A percentile compares a stretch with the other conserved stretches of the same genome.
These are phyloP conservation scores for Sphagnum fallax DNA, from an alignment of 228 moss, liverwort and hornwort species.

Conservation along the genomic window DNA sequence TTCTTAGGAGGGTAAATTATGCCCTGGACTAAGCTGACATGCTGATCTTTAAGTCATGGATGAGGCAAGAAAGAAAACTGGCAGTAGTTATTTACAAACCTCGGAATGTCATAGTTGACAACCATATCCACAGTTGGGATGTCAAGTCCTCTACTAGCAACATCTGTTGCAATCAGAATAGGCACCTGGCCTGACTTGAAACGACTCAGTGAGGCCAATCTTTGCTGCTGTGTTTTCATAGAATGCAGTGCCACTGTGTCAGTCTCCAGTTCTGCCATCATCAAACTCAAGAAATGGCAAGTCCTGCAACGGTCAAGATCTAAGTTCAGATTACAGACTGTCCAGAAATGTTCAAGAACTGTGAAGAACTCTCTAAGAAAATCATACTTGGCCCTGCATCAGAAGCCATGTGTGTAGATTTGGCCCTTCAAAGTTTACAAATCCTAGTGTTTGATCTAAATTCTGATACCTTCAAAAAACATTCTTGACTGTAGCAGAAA, in stretches of 20 bases:
- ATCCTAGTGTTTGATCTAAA: too few relatives aligned
- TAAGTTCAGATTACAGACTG: background rate
- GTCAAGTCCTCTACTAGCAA: constrained; percentile 98
- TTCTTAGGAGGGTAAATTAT: too few relatives aligned
- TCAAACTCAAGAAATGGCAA: constrained; percentile 80
- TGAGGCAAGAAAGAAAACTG: too few relatives aligned
- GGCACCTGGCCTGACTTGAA: constrained; percentile 89
- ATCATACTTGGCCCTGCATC: too few relatives aligned
- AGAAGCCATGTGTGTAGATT: too few relatives aligned
- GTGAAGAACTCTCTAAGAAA: too few relatives aligned
- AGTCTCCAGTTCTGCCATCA: constrained; percentile 82
- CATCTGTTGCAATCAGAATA: constrained; percentile 94
- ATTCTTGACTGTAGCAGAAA: too few relatives aligned
- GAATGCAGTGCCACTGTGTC: constrained; percentile 85
- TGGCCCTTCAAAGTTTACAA: too few relatives aligned
- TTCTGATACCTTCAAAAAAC: too few relatives aligned
- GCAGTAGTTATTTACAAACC: constrained; percentile 21
- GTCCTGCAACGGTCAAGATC: constrained; percentile 47
- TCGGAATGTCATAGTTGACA: constrained; percentile 93
- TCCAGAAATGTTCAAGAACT: too few relatives aligned
- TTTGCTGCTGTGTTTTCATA: constrained; percentile 89
- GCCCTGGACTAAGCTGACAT: too few relatives aligned
- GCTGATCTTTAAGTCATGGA: too few relatives aligned
- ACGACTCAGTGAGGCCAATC: constrained; percentile 77
- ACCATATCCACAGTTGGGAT: constrained; percentile 95